Conservation (phyloP, 179 eudicot genomes). For the Spergularia azorica region DNA sequence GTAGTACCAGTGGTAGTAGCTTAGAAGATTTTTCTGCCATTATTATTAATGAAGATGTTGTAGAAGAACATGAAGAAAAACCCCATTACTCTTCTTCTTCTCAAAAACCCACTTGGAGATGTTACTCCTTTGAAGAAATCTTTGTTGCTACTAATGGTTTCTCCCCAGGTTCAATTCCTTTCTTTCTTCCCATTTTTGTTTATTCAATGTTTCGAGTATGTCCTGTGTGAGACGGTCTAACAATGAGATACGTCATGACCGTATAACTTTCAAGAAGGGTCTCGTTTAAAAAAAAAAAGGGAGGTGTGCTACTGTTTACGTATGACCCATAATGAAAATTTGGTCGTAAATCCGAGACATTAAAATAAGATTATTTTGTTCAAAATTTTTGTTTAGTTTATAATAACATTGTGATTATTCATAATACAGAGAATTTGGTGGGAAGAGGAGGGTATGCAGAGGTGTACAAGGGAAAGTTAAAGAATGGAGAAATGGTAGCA, state of each 20-base stretch:
- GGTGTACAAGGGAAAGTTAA: slow-evolving; percentile 70
- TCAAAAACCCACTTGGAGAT: slow-evolving; percentile 70
- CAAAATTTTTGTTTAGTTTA: not conserved
- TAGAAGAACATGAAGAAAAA: not conserved
- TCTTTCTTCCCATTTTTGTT: not conserved
- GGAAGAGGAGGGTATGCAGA: slow-evolving; percentile 96
- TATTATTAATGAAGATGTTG: not conserved
- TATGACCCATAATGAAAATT: too few relatives aligned
- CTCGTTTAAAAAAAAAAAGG: too few relatives aligned
- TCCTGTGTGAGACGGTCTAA: too few relatives aligned
- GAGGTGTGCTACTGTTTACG: too few relatives aligned
- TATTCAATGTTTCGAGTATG: not conserved
- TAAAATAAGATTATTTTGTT: too few relatives aligned
- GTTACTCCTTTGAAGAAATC: slow-evolving; percentile 80
- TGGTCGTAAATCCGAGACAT: too few relatives aligned
- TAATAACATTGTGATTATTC: not conserved
- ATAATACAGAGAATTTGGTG: slow-evolving; percentile 70
- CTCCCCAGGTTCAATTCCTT: slow-evolving; percentile 45
- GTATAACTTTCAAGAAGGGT: too few relatives aligned
- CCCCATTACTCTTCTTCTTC: slow-evolving; percentile 10
- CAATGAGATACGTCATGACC: too few relatives aligned
- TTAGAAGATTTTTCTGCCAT: slow-evolving; percentile 22
- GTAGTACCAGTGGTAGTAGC: slow-evolving; percentile 24
- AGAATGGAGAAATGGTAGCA: slow-evolving; percentile 68
- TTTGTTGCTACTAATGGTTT: slow-evolving; percentile 80